phyloP scores from a whole-genome alignment of 495 filamentous ascomycete species.

The Cairneyella variabilis region DNA sequence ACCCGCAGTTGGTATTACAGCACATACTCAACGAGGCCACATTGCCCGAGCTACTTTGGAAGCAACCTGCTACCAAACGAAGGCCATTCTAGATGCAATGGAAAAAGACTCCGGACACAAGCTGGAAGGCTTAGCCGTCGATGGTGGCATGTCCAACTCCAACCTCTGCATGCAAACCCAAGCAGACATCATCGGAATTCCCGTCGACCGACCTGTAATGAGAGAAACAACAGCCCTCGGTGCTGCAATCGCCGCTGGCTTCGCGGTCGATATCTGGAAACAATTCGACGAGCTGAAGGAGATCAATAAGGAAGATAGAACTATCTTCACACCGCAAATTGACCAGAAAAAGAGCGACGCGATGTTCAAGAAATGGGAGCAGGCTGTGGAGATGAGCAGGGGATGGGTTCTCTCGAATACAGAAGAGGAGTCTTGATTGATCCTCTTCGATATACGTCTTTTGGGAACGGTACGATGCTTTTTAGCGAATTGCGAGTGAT shows the following conservation, averaged over 20 bases:
- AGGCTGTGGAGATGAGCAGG: conserved; percentile 85
- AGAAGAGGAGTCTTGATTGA: conserved; percentile 48
- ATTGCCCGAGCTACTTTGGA: conserved; percentile 93
- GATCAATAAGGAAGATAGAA: conserved; percentile 73
- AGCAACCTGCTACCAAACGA: conserved; percentile 92
- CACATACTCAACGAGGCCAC: conserved; percentile 84
- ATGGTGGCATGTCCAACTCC: conserved; percentile 93
- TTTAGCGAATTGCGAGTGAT: too few relatives aligned
- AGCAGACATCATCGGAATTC: conserved; percentile 85
- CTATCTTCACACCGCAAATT: conserved; percentile 67
- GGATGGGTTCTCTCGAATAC: conserved; percentile 68
- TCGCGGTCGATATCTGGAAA: conserved; percentile 80
- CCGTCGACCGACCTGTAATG: conserved; percentile 85
- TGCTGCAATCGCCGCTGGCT: conserved; percentile 90
- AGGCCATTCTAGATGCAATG: conserved; percentile 94
- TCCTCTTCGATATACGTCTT: too few relatives aligned
- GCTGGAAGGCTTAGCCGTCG: conserved; percentile 75
- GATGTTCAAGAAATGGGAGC: conserved; percentile 78
- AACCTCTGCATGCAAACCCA: conserved; percentile 97
- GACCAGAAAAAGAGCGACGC: conserved; percentile 51
- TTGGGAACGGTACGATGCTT: too few relatives aligned
- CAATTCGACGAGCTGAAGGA: conserved; percentile 72
- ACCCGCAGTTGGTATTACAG: conserved; percentile 76
- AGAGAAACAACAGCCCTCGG: conserved; percentile 91
- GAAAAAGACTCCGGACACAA: conserved; percentile 81